These are phyloP conservation scores for Rosa multiflora DNA, from an alignment of 306 rosid species.

Conservation along the genomic window DNA sequence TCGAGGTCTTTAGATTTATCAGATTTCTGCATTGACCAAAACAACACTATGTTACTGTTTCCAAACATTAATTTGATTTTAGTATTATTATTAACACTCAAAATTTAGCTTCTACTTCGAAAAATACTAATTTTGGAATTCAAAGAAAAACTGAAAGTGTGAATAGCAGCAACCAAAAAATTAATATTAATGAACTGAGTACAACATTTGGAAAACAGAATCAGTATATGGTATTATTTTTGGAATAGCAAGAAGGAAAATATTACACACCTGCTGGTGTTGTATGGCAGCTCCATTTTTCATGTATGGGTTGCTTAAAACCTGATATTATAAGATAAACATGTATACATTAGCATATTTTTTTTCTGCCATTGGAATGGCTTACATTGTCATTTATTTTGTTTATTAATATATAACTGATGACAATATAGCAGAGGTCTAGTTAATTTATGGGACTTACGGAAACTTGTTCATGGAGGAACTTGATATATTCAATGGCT, in stretches of 20 bases:
- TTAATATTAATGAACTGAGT: background rate
- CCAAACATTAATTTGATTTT: background rate
- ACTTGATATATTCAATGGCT: conserved; percentile 95
- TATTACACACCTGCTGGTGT: conserved; percentile 65
- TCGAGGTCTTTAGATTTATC: conserved; percentile 74
- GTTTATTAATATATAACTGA: background rate
- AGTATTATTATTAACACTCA: background rate
- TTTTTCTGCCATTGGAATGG: background rate
- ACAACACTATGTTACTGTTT: background rate
- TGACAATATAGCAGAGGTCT: conserved; percentile 9
- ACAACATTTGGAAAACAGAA: background rate
- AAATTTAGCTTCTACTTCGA: background rate
- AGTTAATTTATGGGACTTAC: conserved; percentile 55
- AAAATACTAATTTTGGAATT: background rate
- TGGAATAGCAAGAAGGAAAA: conserved; percentile 5
- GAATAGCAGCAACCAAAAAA: background rate
- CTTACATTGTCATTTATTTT: conserved; percentile 9
- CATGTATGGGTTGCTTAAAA: conserved; percentile 88
- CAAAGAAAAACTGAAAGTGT: background rate
- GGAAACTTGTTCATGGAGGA: conserved; percentile 88
- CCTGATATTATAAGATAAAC: conserved; percentile 38
- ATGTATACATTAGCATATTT: background rate
- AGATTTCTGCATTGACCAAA: conserved; percentile 42
- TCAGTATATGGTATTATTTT: background rate
- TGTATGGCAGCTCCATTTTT: conserved; percentile 83